phyloP scores from a whole-genome alignment of 1,284 basidiomycete species.

The Vanrija sp. region DNA sequence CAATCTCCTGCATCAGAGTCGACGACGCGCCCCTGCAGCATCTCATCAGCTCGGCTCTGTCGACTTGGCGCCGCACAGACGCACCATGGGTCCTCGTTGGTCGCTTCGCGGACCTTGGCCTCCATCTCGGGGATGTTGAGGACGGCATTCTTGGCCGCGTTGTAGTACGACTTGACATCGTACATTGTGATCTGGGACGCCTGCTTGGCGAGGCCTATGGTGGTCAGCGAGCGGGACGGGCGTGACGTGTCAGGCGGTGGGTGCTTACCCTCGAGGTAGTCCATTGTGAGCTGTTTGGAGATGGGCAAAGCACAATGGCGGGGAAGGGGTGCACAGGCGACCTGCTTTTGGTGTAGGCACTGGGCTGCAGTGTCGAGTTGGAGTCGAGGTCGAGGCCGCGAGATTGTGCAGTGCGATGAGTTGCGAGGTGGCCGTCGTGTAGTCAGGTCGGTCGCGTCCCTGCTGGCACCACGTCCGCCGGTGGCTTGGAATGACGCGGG shows the following conservation, averaged over 20 bases:
- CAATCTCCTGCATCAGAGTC: conserved; percentile 97
- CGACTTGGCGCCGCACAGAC: conserved; percentile 23
- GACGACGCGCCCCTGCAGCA: conserved; percentile 85
- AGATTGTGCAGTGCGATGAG: too few relatives aligned
- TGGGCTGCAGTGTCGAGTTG: too few relatives aligned
- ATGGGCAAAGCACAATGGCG: neutral
- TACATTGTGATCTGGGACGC: conserved; percentile 59
- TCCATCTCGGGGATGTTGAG: conserved; percentile 88
- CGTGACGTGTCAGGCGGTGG: neutral
- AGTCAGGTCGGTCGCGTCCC: too few relatives aligned
- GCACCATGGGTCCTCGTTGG: conserved; percentile 96
- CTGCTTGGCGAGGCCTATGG: conserved; percentile 46
- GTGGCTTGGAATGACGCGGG: too few relatives aligned
- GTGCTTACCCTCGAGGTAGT: conserved; percentile 12
- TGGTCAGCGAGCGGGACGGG: neutral
- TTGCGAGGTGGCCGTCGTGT: too few relatives aligned
- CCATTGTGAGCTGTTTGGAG: conserved; percentile 7
- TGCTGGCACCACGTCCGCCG: too few relatives aligned
- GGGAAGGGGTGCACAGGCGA: too few relatives aligned
- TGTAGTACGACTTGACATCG: conserved; percentile 90
- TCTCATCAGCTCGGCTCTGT: neutral
- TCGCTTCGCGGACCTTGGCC: conserved; percentile 93
- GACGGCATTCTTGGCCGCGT: conserved; percentile 68
- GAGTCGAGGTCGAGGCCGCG: too few relatives aligned
- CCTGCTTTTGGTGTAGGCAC: too few relatives aligned